These are phyloP conservation scores for Penicillium sp. DNA, from an alignment of 2,329 filamentous ascomycete genomes.

Conservation along the genomic window DNA sequence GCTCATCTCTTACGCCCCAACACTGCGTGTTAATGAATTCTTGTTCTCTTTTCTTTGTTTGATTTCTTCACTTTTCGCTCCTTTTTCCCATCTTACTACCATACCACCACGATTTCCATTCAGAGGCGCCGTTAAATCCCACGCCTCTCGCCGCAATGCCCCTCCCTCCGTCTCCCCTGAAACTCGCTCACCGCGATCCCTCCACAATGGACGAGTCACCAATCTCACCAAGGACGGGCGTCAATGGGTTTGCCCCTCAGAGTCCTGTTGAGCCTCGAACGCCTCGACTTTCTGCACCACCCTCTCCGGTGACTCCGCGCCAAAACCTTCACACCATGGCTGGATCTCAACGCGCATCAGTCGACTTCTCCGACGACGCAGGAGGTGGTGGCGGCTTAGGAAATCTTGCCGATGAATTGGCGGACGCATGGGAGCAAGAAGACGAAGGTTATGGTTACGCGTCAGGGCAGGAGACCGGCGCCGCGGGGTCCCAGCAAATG, in stretches of 20 bases:
- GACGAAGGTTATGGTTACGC: conserved; percentile 52
- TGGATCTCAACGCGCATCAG: conserved; percentile 42
- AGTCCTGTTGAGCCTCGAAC: conserved; percentile 40
- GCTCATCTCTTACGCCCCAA: conserved; percentile 7
- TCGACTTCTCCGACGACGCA: conserved; percentile 42
- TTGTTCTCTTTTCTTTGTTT: conserved; percentile 5
- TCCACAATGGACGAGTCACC: conserved; percentile 43
- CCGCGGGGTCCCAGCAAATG: conserved; percentile 34
- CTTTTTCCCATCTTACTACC: not conserved
- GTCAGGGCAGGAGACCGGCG: conserved; percentile 41
- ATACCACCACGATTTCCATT: not conserved
- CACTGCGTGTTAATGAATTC: conserved; percentile 13
- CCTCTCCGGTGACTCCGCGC: conserved; percentile 44
- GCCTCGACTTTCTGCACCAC: conserved; percentile 41
- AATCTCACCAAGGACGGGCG: conserved; percentile 36
- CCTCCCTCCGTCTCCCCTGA: conserved; percentile 40
- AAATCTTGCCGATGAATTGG: conserved; percentile 67
- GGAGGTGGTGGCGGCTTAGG: conserved; percentile 56
- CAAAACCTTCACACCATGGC: conserved; percentile 42
- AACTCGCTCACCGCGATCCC: conserved; percentile 44
- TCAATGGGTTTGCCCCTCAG: conserved; percentile 36
- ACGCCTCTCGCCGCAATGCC: conserved; percentile 26
- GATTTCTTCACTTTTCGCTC: conserved; percentile 1
- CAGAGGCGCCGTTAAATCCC: conserved; percentile 1
- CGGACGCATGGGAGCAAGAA: conserved; percentile 61